phyloP scores from a whole-genome alignment of 345 rosid species.

The Pistacia vera region DNA sequence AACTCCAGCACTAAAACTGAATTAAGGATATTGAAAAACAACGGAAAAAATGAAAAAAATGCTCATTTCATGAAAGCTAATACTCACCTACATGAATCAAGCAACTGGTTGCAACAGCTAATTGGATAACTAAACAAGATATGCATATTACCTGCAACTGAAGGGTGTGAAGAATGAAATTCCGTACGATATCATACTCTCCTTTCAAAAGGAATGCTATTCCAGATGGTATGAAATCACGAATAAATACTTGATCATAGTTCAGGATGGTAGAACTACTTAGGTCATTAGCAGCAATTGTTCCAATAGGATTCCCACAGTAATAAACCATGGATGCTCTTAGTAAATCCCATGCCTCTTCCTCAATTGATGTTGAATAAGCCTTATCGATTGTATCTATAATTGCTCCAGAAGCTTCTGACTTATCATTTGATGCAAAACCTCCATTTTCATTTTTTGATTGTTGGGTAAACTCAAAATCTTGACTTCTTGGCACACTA shows the following conservation, averaged over 20 bases:
- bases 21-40: not conserved
- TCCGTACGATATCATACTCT: slow-evolving; percentile 85
- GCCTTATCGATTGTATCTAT: slow-evolving; percentile 16
- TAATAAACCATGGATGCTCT: slow-evolving; percentile 74
- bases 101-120: slow-evolving; percentile 3
- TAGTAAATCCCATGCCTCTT: slow-evolving; percentile 86
- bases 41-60: not conserved
- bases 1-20: not conserved
- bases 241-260: slow-evolving; percentile 94
- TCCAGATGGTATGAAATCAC: slow-evolving; percentile 92
- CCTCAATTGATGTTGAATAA: slow-evolving; percentile 53
- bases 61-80: not conserved
- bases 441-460: slow-evolving; percentile 35
- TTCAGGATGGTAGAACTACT: slow-evolving; percentile 58
- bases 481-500: slow-evolving; percentile 27
- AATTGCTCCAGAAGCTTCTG: slow-evolving; percentile 26
- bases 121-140: not conserved
- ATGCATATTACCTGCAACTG: slow-evolving; percentile 76
- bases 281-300: slow-evolving; percentile 94
- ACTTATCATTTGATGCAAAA: slow-evolving; percentile 33
- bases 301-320: slow-evolving; percentile 87
- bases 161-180: slow-evolving; percentile 89
- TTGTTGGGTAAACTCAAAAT: slow-evolving; percentile 34
- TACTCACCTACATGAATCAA: not conserved
- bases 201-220: slow-evolving; percentile 94